Evolutionary conservation across 768 basidiomycete species (phyloP), one percentile per base, ranked within the genome.

Genomic region (Tricholoma hemisulphureum): DNA sequence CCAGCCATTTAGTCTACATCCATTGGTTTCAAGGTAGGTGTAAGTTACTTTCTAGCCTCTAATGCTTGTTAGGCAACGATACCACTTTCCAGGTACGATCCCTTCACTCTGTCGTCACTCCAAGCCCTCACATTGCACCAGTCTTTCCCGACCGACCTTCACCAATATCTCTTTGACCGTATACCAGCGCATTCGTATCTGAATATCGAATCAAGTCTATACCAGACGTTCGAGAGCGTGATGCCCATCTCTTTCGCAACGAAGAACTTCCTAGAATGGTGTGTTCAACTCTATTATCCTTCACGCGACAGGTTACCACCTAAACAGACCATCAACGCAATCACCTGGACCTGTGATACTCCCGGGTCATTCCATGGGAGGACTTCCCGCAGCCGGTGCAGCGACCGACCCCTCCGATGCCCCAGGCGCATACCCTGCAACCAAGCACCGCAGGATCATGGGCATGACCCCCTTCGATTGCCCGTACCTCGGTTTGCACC

Each of bases 401-500:
- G 83, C 81, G 1, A 79, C 76, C 0, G 71, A 80, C 57, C 54
- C 67, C 0, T 77, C 75, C 2, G 78, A 78, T 56, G 70, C 73
- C 35, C 64, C 67, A 26, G 58, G 61, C 56, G 59, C 32, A 14
- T 32, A 68, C 29, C 60, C 57, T 18, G 68, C 65, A 16, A 62
- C 68, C 2, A 73, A 69, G 56, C 73, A 77, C 0, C 73, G 69
- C 28, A 77, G 82, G 5, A 81, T 84, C 37, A 61, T 83, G 2
- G 84, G 80, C 16, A 65, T 85, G 16, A 61, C 84, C n/a, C 82
- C 82, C 6, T 84, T 83, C 61, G 84, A 85, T 64, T 80, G 79
- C 1, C 84, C 84, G 11, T 84, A 77, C 59, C 76, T 85, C 10
- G 83, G 83, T 5, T 82, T 85, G 81, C 84, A 85, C 58, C 84